Conservation (phyloP, 495 filamentous ascomycete genomes). For the Aspergillus sparsus region DNA sequence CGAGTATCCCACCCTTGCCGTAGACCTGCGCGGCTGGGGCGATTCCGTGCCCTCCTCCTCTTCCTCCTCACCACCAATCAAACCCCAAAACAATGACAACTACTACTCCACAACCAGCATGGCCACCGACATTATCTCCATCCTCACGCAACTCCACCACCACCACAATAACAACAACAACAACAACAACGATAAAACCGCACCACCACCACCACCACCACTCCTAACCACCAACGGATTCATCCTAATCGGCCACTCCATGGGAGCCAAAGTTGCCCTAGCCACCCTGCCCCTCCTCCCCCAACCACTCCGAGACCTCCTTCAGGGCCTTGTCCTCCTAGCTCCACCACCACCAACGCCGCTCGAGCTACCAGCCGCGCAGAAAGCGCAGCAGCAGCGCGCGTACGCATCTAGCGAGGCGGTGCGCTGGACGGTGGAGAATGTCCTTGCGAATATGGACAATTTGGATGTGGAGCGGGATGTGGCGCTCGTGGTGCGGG, state of each 20-base stretch:
- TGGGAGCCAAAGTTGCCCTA: conserved; percentile 47
- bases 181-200: too few relatives aligned
- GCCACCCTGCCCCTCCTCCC: conserved; percentile 27
- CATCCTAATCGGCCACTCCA: conserved; percentile 44
- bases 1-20: conserved; percentile 29
- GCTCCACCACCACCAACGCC: conserved; percentile 39
- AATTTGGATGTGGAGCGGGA: conserved; percentile 25
- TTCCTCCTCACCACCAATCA: too few relatives aligned
- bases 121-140: conserved; percentile 34
- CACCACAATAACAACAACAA: conserved; percentile 1
- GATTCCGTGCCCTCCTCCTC: conserved; percentile 33
- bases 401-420: conserved; percentile 36
- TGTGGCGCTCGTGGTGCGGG: conserved; percentile 27
- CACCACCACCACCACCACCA: background rate
- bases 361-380: conserved; percentile 34
- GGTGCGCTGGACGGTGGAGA: conserved; percentile 34
- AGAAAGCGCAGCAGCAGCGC: conserved; percentile 37
- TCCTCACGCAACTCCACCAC: conserved; percentile 26
- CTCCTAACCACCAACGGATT: conserved; percentile 27
- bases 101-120: conserved; percentile 32
- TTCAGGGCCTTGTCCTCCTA: conserved; percentile 39
- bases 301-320: conserved; percentile 3
- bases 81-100: background rate
- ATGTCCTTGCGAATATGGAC: conserved; percentile 35
- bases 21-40: conserved; percentile 46